These are phyloP conservation scores for Pseudogymnoascus sp. DNA, from an alignment of 2,329 filamentous ascomycete species.

Conservation along the genomic window DNA sequence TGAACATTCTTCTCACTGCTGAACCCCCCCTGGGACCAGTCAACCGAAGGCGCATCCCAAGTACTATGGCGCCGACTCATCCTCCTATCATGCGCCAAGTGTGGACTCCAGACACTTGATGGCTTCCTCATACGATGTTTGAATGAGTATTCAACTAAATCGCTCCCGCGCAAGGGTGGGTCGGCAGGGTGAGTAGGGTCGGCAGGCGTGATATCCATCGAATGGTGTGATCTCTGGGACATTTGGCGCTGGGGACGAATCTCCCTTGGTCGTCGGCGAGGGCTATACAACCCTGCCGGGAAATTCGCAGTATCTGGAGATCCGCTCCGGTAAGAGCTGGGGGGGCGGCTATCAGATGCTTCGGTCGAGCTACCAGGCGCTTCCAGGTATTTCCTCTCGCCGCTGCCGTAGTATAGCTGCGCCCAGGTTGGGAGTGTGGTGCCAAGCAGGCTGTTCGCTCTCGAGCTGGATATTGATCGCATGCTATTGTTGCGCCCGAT, in stretches of 20 bases:
- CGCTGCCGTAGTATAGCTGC: slow-evolving; percentile 64
- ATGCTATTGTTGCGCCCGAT: slow-evolving; percentile 28
- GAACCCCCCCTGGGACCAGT: slow-evolving; percentile 54
- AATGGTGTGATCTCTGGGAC: slow-evolving; percentile 22
- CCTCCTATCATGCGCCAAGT: slow-evolving; percentile 58
- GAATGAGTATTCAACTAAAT: slow-evolving; percentile 19
- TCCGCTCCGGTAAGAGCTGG: slow-evolving; percentile 38
- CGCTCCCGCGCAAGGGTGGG: slow-evolving; percentile 26
- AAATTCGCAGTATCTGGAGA: slow-evolving; percentile 46
- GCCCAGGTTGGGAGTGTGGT: slow-evolving; percentile 39
- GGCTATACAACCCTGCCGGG: slow-evolving; percentile 39
- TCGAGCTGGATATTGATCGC: slow-evolving; percentile 33
- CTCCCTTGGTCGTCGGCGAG: slow-evolving; percentile 39
- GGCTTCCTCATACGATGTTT: slow-evolving; percentile 21
- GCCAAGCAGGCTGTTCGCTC: slow-evolving; percentile 37
- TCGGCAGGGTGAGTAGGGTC: background rate
- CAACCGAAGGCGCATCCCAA: slow-evolving; percentile 68
- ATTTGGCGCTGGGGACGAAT: slow-evolving; percentile 20
- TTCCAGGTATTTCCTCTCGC: slow-evolving; percentile 48
- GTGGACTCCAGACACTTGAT: slow-evolving; percentile 66
- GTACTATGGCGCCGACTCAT: slow-evolving; percentile 48
- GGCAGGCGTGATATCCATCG: slow-evolving; percentile 41
- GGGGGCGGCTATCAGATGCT: slow-evolving; percentile 38
- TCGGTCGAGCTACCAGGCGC: slow-evolving; percentile 24
- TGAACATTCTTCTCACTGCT: slow-evolving; percentile 66